Evolutionary conservation across 306 rosid genomes (phyloP), one percentile per base, ranked within the genome.

Genomic region (Cajanus cajan): DNA sequence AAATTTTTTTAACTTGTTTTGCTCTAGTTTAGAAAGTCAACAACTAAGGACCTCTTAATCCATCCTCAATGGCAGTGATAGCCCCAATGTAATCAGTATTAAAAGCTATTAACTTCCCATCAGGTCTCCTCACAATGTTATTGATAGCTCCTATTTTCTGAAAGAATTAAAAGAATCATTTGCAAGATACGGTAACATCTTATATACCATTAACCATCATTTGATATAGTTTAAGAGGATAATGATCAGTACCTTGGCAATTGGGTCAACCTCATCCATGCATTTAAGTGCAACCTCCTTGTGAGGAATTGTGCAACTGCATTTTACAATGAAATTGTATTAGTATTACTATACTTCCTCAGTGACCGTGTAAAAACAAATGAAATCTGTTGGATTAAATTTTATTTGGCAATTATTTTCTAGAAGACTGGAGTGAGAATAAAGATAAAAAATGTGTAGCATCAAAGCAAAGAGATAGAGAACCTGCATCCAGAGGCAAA

Each of bases 231-330:
- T 16, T 50, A 22, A 44, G 63, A 33, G 45, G 34, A 52, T 48
- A 39, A 36, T 52, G 55, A 69, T 54, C 34, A 68, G 6, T 55
- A 87, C 90, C 88, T 81, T 78, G 80, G 90, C 88, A 70, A 81
- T 81, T 39, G 82, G 54, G 67, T 87, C 88, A 74, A 86, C 79
- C 57, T 83, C 86, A 54, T 86, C 79, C 87, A 83, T 80, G 84
- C 87, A 86, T 58, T 84, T 81, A 8, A 87, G 84, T 63, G 90
- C 90, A 63, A 81, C 88, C 80, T 87, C 90, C 82, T 87, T 84
- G 34, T 87, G 84, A 34, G 90, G 90, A 70, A 84, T 78, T 34
- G 86, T 84, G 75, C 87, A 84, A 39, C 90, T 86, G 85, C 63
- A 82, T 21, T 73, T 19, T 73, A 36, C 12, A 61, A 18, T 64